phyloP scores from a whole-genome alignment of 495 filamentous ascomycete genomes.

The Cudoniella acicularis region DNA sequence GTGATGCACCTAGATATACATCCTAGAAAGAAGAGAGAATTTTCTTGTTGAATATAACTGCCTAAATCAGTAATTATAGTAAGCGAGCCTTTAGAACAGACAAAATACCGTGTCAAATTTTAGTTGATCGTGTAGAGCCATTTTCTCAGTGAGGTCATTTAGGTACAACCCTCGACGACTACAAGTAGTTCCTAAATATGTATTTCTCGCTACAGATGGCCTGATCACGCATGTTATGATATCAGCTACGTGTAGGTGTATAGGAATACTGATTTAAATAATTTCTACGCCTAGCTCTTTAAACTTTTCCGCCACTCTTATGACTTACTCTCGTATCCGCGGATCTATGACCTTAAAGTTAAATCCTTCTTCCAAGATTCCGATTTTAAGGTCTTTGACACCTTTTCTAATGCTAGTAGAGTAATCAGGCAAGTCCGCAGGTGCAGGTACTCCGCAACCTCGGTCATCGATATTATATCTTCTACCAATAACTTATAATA shows the following conservation, averaged over 20 bases:
- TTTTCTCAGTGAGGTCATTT: neutral
- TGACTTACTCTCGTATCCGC: conserved; percentile 33
- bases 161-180: neutral
- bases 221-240: conserved; percentile 21
- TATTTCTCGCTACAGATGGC: neutral
- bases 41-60: neutral
- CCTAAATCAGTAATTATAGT: neutral
- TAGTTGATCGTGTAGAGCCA: neutral
- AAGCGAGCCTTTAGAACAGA: neutral
- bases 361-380: conserved; percentile 42
- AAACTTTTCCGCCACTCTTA: conserved; percentile 36
- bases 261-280: conserved; percentile 45
- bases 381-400: conserved; percentile 38
- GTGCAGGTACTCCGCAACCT: conserved; percentile 25
- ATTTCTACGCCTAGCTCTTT: conserved; percentile 40
- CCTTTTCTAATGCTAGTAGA: conserved; percentile 27
- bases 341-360: conserved; percentile 32
- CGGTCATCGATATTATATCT: conserved; percentile 47
- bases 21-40: neutral
- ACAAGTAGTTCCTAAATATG: neutral
- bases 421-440: conserved; percentile 24
- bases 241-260: conserved; percentile 40
- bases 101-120: neutral
- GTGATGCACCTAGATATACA: neutral
- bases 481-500: conserved; percentile 42